Evolutionary conservation across 257 asterid species (phyloP), one percentile per base, ranked within the genome.

Genomic region (Ocimum tenuiflorum): DNA sequence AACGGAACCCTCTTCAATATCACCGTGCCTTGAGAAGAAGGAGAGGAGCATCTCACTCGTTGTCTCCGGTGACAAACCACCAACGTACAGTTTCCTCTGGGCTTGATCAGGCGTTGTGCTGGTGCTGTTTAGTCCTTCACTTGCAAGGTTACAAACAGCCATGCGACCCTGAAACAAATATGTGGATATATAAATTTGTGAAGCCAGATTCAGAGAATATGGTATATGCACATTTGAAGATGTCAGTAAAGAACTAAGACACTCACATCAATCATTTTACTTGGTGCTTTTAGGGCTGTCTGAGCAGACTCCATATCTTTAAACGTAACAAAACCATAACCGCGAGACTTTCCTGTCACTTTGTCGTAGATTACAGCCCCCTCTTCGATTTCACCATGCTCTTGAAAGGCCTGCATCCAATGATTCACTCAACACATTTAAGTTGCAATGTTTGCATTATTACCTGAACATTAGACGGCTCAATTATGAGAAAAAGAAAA

Each of bases 1-100:
- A 75, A 89, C 95, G 29, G 95, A 89, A 56, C 97, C 97, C 79
- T 89, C 97, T 75, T 89, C 97, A 64, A 89, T 87, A 39, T 79
- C 88, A 58, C 97, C 96, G 39, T 87, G 82, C 80, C 80, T 82
- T 23, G 55, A 51, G 48, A 87, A 90, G 60, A 74, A 90, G 74
- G 70, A 20, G 53, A 87, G 95, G 64, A 90, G 67, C 81, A 82
- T 73, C 79, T 90, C 97, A 77, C 85, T 85, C 7, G 91, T 87
- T 74, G 80, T 85, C 65, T 87, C 90, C 57, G 91, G 95, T 59
- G 97, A 79, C 78, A 90, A 75, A 23, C 95, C 87, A 39, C 95
- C 95, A 71, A 90, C 50, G 22, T 85, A 87, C 59, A 90, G 79
- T 82, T 90, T 90, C 77, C 97, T 79, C 66, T 87, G 97, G 74